phyloP scores from a whole-genome alignment of 352 stramenopile genomes.

The Pythium chondricola region DNA sequence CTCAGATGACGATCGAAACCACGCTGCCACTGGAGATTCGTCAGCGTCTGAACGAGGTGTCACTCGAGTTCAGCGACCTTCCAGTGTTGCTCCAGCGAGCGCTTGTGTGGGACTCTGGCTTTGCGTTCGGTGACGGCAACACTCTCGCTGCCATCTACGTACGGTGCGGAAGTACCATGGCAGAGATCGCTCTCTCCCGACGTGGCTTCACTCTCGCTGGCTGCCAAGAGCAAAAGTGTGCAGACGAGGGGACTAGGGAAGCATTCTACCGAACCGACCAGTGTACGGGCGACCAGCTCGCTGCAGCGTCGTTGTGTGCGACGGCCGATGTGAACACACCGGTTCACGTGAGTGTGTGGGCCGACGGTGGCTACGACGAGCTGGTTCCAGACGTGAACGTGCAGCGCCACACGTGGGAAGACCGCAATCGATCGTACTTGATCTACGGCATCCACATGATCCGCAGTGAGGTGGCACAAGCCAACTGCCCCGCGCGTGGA shows the following conservation, averaged over 20 bases:
- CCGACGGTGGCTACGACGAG: slow-evolving; percentile 7
- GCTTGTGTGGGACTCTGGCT: slow-evolving; percentile 34
- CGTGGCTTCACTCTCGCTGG: slow-evolving; percentile 4
- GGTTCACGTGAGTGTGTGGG: slow-evolving; percentile 6
- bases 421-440: slow-evolving; percentile 9
- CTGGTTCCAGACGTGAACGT: slow-evolving; percentile 15
- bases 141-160: slow-evolving; percentile 14
- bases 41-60: slow-evolving; percentile 14
- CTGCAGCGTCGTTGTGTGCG: slow-evolving; percentile 7
- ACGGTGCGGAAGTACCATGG: slow-evolving; percentile 24
- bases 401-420: slow-evolving; percentile 12
- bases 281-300: slow-evolving; percentile 14
- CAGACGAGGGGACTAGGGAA: background rate
- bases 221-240: slow-evolving; percentile 12
- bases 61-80: slow-evolving; percentile 19
- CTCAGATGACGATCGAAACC: background rate
- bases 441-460: slow-evolving; percentile 16
- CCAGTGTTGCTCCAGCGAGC: slow-evolving; percentile 23
- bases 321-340: slow-evolving; percentile 5
- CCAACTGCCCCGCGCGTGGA: slow-evolving; percentile 8
- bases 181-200: slow-evolving; percentile 18
- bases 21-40: slow-evolving; percentile 14
- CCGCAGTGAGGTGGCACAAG: background rate
- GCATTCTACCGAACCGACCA: slow-evolving; percentile 1
- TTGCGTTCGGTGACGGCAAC: slow-evolving; percentile 11